Evolutionary conservation across 1,284 basidiomycete species (phyloP).

Genomic region (Puccinia triticina): DNA sequence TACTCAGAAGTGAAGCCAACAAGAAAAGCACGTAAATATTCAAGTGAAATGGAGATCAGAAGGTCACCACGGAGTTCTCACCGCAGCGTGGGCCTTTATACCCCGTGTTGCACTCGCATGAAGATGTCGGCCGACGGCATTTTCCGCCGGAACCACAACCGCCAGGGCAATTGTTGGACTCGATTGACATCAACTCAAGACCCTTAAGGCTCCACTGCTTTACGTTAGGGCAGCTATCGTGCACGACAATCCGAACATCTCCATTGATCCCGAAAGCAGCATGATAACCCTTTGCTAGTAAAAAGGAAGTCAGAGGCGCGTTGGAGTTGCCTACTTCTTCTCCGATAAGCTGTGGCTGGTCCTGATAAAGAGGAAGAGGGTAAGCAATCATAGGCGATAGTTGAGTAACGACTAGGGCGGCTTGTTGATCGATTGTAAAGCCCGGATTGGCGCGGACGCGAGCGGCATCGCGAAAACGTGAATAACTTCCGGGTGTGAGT

Average conservation of each 20-base stretch:
- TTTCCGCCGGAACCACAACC: constrained; percentile 36
- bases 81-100: constrained; percentile 38
- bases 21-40: not conserved
- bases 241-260: not conserved
- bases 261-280: constrained; percentile 24
- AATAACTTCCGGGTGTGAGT: constrained; percentile 17
- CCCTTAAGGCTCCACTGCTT: constrained; percentile 37
- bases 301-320: constrained; percentile 6
- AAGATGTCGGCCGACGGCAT: constrained; percentile 14
- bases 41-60: not conserved
- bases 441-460: constrained; percentile 4
- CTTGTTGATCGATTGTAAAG: constrained; percentile 17
- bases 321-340: not conserved
- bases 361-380: constrained; percentile 15
- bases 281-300: constrained; percentile 38
- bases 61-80: not conserved
- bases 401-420: constrained; percentile 26
- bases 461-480: constrained; percentile 24
- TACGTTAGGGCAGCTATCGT: constrained; percentile 38
- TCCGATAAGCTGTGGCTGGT: constrained; percentile 14
- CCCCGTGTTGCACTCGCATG: constrained; percentile 23
- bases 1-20: not conserved
- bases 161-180: constrained; percentile 28
- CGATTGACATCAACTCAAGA: constrained; percentile 36
- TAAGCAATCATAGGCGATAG: constrained; percentile 24